Conservation (phyloP, 345 rosid species). For the Sisymbrium irio region DNA sequence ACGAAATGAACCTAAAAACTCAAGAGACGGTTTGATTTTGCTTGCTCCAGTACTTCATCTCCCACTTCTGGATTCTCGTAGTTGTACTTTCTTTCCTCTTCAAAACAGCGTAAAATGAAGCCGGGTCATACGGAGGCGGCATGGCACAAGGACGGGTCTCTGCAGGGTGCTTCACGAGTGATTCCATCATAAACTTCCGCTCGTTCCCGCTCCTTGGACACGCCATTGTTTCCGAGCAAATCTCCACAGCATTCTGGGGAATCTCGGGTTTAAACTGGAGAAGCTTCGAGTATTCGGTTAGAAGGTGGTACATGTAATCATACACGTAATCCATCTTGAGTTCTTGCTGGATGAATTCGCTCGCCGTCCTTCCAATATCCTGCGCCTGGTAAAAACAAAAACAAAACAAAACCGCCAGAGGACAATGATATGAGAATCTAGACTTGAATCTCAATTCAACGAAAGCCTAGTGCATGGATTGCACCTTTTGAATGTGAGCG, state of each 20-base stretch:
- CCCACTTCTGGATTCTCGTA: conserved; percentile 39
- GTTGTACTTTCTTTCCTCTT: conserved; percentile 34
- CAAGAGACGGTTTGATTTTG: conserved; percentile 37
- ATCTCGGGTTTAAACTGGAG: conserved; percentile 55
- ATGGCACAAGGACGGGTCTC: conserved; percentile 53
- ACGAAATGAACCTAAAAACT: neutral
- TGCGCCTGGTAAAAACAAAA: conserved; percentile 53
- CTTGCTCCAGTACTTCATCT: conserved; percentile 43
- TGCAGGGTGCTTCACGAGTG: conserved; percentile 63
- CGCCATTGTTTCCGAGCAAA: conserved; percentile 63
- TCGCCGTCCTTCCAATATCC: conserved; percentile 58
- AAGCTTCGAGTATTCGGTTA: conserved; percentile 62
- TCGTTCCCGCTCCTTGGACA: conserved; percentile 48
- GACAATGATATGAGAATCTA: too few species aligned
- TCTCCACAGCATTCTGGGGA: conserved; percentile 43
- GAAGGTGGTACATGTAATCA: conserved; percentile 78
- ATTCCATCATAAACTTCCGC: conserved; percentile 60
- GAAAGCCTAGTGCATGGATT: too few species aligned
- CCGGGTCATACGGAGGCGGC: conserved; percentile 61
- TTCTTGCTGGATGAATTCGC: conserved; percentile 48
- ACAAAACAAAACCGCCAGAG: neutral
- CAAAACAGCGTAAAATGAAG: conserved; percentile 34
- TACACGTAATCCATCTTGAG: conserved; percentile 67
- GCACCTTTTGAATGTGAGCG: conserved; percentile 56
- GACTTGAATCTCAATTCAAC: too few species aligned